Base-by-base conservation (phyloP, 78 protist species). In the Monosiga brevicollis region DNA sequence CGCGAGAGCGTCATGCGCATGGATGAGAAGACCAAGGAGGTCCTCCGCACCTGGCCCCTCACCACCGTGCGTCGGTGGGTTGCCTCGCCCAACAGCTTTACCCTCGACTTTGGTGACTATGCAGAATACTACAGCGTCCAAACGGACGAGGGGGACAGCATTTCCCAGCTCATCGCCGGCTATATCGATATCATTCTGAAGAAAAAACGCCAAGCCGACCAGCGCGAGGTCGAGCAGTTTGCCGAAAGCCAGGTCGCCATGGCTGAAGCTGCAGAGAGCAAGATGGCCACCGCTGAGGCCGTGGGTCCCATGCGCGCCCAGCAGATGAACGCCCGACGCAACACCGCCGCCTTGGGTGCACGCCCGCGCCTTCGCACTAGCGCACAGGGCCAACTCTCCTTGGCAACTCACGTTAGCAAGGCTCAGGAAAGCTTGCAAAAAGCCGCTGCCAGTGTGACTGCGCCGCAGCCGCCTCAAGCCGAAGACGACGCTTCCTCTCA, bases 101-200 rank as follows among this genome's bases (percentile, higher is more conserved):
- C 94, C 24, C 42, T 93, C 73, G 96, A 93, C 83, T 93, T 91
- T 78, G 96, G 96, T 42, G 93, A 91, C 76, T 88, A 91, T 80
- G 85, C 84, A 43, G 89, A 81, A 32, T 91, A 89, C 73, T 84
- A 87, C 77, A 26, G 74, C 11, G 91, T 93, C 42, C 87, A 86
- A 55, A 93, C 96, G 3, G 83, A 81, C 42, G 93, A 93, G 81
- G 96, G 93, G 71, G 94, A 91, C 23, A 90, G 86, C 32, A 90
- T 93, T 36, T 86, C 90, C 22, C 86, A 89, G 74, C 88, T 91
- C 36, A 81, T 93, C 24, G 83, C 89, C 39, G 94, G 94, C 73
- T 84, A 84, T 83, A 93, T 93, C 83, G 96, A 93, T 74, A 85
- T 93, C 73, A 83, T 93, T 9, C 82, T 93, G 87, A 90, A 93